Conservation (phyloP, 2,329 filamentous ascomycete species). For the Malbranchea zuffiana region DNA sequence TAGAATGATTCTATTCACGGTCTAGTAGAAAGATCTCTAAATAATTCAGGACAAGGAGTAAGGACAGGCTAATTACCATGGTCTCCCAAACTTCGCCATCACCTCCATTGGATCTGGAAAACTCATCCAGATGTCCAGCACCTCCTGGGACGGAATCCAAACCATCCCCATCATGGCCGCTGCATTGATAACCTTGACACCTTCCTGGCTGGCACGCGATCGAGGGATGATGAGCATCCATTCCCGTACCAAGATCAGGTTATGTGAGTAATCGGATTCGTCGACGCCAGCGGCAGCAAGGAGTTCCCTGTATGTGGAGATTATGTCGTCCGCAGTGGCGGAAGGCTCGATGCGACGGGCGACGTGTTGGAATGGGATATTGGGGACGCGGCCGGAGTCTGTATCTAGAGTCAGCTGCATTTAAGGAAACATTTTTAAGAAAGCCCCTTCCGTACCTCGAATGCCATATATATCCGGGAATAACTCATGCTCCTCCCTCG, state of each 20-base stretch:
- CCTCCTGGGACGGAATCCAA: slow-evolving; percentile 20
- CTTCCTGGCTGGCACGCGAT: slow-evolving; percentile 21
- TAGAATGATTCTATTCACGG: no score
- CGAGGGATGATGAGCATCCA: slow-evolving; percentile 40
- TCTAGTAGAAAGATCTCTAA: no score
- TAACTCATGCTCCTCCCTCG: slow-evolving; percentile 12
- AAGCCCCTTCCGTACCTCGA: slow-evolving; percentile 9
- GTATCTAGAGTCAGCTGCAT: not conserved
- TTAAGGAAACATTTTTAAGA: not conserved
- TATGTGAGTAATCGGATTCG: slow-evolving; percentile 28
- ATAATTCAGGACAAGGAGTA: no score
- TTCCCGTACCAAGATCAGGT: slow-evolving; percentile 34
- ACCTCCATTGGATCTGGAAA: slow-evolving; percentile 26
- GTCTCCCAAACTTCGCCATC: slow-evolving; percentile 26
- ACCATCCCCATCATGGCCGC: slow-evolving; percentile 37
- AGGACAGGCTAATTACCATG: no score
- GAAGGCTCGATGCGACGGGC: slow-evolving; percentile 3
- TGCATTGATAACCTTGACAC: slow-evolving; percentile 15
- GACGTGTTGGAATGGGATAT: slow-evolving; percentile 13
- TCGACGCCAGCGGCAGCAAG: slow-evolving; percentile 10
- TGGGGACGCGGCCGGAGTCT: slow-evolving; percentile 10
- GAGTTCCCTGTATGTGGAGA: slow-evolving; percentile 10
- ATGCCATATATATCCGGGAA: slow-evolving; percentile 15
- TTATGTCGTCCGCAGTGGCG: slow-evolving; percentile 5
- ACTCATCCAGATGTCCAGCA: slow-evolving; percentile 29